These are phyloP conservation scores for Vinca minor DNA, from an alignment of 257 asterid species.

Conservation along the genomic window DNA sequence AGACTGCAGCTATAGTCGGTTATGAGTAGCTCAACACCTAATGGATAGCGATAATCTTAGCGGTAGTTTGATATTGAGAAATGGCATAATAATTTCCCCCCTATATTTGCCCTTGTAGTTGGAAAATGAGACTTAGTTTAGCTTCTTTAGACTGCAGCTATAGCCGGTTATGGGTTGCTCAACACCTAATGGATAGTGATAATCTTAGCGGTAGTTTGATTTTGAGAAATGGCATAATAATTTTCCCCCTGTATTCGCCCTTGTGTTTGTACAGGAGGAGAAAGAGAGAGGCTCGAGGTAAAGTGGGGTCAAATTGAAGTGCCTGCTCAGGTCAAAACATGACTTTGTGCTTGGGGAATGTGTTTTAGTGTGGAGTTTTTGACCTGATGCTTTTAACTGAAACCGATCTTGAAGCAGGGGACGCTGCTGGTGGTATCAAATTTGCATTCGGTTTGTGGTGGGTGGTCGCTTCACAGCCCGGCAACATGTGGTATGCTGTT, in stretches of 20 bases:
- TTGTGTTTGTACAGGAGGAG: conserved; percentile 75
- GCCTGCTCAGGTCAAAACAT: conserved; percentile 29
- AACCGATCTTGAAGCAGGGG: conserved; percentile 22
- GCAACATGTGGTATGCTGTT: conserved; percentile 18
- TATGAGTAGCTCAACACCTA: conserved; percentile 38
- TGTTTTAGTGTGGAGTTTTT: conserved; percentile 30
- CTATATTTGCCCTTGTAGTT: conserved; percentile 79
- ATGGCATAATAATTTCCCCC: conserved; percentile 56
- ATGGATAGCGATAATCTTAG: conserved; percentile 48
- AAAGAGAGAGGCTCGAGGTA: conserved; percentile 40
- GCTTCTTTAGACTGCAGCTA: conserved; percentile 26
- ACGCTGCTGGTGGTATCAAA: conserved; percentile 26
- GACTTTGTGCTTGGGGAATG: conserved; percentile 25
- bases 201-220: conserved; percentile 52
- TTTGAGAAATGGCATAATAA: conserved; percentile 54
- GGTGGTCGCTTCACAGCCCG: conserved; percentile 17
- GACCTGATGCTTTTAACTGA: conserved; percentile 21
- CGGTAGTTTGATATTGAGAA: conserved; percentile 51
- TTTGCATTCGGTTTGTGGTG: conserved; percentile 20
- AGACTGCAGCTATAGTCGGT: conserved; percentile 29
- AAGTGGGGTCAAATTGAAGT: too few relatives aligned
- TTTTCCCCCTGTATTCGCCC: conserved; percentile 70
- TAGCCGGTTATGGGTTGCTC: conserved; percentile 33
- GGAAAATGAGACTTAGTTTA: conserved; percentile 29
- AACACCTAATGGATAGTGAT: conserved; percentile 41